These are phyloP conservation scores for Anthracocystis panici-leucophaei DNA, from an alignment of 1,284 basidiomycete genomes.

Conservation along the genomic window DNA sequence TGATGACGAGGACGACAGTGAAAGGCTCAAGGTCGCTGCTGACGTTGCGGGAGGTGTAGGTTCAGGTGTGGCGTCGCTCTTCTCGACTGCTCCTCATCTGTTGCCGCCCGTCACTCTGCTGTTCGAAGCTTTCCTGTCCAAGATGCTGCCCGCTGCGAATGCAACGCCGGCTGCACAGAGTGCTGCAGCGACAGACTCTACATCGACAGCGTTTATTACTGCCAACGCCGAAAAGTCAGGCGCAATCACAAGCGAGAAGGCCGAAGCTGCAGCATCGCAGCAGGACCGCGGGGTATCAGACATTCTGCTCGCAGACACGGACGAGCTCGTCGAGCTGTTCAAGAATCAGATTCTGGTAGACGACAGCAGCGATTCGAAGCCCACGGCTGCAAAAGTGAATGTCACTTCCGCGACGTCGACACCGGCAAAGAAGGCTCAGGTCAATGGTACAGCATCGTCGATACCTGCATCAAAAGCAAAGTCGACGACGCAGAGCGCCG, in stretches of 20 bases:
- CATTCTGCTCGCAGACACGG: slow-evolving; percentile 36
- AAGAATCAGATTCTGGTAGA: slow-evolving; percentile 29
- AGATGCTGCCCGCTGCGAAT: slow-evolving; percentile 73
- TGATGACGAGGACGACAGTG: slow-evolving; percentile 25
- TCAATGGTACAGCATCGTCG: slow-evolving; percentile 17
- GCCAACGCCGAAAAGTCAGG: slow-evolving; percentile 14
- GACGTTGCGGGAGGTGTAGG: slow-evolving; percentile 12
- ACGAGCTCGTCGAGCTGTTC: slow-evolving; percentile 44
- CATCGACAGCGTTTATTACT: not conserved
- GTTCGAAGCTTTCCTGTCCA: slow-evolving; percentile 80
- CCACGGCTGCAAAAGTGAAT: slow-evolving; percentile 9
- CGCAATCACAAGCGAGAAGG: not conserved
- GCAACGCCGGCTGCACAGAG: not conserved
- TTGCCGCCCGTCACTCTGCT: slow-evolving; percentile 81
- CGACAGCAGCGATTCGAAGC: not conserved
- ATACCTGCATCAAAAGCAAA: slow-evolving; percentile 8
- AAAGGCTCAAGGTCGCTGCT: not conserved
- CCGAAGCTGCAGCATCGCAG: not conserved
- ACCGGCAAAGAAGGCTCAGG: slow-evolving; percentile 23
- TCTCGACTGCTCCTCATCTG: slow-evolving; percentile 82
- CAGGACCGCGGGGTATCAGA: slow-evolving; percentile 29
- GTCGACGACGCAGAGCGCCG: not conserved
- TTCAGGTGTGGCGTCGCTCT: slow-evolving; percentile 72
- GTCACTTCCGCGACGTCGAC: slow-evolving; percentile 11
- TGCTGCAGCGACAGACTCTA: not conserved